Evolutionary conservation across 495 filamentous ascomycete species (phyloP), one percentile per base, ranked within the genome.

Genomic region (Penicillium longicatenatum): DNA sequence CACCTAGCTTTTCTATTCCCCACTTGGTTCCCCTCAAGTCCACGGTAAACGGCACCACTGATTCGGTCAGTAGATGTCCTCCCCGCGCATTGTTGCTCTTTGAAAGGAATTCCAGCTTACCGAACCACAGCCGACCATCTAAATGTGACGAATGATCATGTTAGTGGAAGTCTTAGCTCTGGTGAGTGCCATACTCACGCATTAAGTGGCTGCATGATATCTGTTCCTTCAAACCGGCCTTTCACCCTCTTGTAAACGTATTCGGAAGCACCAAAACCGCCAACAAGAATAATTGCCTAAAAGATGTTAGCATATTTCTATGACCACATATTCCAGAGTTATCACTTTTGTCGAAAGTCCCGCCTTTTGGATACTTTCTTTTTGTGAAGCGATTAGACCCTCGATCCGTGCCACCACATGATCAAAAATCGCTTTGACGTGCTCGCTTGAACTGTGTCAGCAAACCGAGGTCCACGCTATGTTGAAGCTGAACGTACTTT

Each of bases 211-310:
- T 88, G 84, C 65, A 89, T 74, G 20, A 89, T 73, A 41, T 79
- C 71, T 11, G 86, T 71, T 0, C 63, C 64, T 17, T 76, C 68
- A 16, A 71, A 67, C 6, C 66, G 53, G 19, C 66, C 62, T 52
- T 79, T 72, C 49, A 91, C 67, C 0, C 82, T 74, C 59, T 79
- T 79, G 57, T 81, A 84, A 49, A 90, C 77, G 66, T 89, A 90
- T 59, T 81, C 82, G 20, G 81, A 87, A 37, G 82, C 77, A n/a
- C 88, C 88, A 56, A 90, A 87, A 0, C 88, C 88, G 4, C 88
- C 87, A 16, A 90, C 88, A 0, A 90, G 78, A n/a, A 90, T 72
- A 31, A 90, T 84, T 3, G 84, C 80, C 60, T 48, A 19, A 3
- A 17, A 26, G 1, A 29, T n/a, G 3, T 46, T 26, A 46, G 44